Evolutionary conservation across 306 rosid genomes (phyloP).

Genomic region (Rosa persica): DNA sequence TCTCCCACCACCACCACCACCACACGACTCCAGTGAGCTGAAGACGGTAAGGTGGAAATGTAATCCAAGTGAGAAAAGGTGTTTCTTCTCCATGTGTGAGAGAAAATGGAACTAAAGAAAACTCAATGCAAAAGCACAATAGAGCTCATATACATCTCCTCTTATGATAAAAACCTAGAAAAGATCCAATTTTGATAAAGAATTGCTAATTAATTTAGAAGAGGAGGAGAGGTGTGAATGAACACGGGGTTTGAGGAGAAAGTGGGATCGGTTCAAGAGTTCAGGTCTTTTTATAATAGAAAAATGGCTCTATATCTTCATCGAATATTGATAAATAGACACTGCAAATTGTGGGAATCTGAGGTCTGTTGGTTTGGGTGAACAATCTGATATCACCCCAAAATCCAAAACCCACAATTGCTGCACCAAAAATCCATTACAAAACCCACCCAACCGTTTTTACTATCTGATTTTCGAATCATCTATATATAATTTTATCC

Average conservation of each 20-base stretch:
- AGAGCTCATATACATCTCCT: too few species aligned
- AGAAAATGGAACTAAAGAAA: too few species aligned
- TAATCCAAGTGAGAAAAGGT: too few species aligned
- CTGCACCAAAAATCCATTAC: not conserved
- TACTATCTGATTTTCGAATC: conserved; percentile 32
- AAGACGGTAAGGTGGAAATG: too few species aligned
- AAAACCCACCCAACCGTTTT: conserved; percentile 10
- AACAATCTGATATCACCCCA: conserved; percentile 26
- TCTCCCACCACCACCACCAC: too few species aligned
- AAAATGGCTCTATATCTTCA: conserved; percentile 12
- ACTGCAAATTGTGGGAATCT: conserved; percentile 19
- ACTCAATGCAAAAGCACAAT: too few species aligned
- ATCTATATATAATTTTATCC: conserved; percentile 12
- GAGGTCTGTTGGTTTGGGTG: not conserved
- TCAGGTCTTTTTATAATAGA: not conserved
- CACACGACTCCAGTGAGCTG: too few species aligned
- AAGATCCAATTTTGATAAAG: conserved; percentile 43
- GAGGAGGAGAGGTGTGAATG: conserved; percentile 6
- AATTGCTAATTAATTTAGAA: conserved; percentile 18
- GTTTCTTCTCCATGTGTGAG: too few species aligned
- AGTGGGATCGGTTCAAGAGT: conserved; percentile 13
- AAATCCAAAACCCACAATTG: conserved; percentile 24
- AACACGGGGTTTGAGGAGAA: conserved; percentile 40
- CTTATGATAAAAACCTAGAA: conserved; percentile 42
- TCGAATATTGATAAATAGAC: not conserved